phyloP scores from a whole-genome alignment of 2,329 filamentous ascomycete genomes.

The Talaromyces sp. region DNA sequence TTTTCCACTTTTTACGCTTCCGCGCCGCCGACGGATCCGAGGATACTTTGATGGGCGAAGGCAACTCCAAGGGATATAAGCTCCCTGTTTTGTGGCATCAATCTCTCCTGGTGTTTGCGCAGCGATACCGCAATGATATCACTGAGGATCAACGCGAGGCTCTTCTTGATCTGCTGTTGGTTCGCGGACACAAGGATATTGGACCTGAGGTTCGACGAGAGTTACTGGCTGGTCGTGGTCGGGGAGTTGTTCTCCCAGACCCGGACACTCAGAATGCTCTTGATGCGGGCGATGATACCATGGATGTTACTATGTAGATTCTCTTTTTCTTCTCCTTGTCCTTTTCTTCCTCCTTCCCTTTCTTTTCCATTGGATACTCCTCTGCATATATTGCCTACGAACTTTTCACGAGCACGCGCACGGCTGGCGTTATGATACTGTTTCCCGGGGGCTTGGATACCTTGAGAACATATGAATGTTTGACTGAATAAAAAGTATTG shows the following conservation, averaged over 20 bases:
- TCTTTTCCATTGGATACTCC: constrained; percentile 11
- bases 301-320: constrained; percentile 65
- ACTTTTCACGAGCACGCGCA: constrained; percentile 28
- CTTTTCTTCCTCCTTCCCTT: constrained; percentile 5
- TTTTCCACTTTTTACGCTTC: constrained; percentile 96
- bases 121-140: constrained; percentile 93
- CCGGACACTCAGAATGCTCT: constrained; percentile 59
- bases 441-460: too few relatives aligned
- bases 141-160: constrained; percentile 94
- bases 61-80: constrained; percentile 61
- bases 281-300: constrained; percentile 83
- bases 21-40: constrained; percentile 63
- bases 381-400: constrained; percentile 28
- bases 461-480: too few relatives aligned
- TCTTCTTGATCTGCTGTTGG: constrained; percentile 80
- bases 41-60: constrained; percentile 55
- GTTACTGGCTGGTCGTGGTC: constrained; percentile 80
- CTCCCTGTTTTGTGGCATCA: constrained; percentile 97
- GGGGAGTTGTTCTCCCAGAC: constrained; percentile 65
- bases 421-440: constrained; percentile 23
- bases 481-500: not conserved
- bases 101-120: constrained; percentile 85
- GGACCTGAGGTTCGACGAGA: constrained; percentile 90
- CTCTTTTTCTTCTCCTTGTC: not conserved
- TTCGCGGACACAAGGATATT: constrained; percentile 82